Evolutionary conservation across 176 grass and related monocot species (phyloP).

Genomic region (Pharus latifolius): DNA sequence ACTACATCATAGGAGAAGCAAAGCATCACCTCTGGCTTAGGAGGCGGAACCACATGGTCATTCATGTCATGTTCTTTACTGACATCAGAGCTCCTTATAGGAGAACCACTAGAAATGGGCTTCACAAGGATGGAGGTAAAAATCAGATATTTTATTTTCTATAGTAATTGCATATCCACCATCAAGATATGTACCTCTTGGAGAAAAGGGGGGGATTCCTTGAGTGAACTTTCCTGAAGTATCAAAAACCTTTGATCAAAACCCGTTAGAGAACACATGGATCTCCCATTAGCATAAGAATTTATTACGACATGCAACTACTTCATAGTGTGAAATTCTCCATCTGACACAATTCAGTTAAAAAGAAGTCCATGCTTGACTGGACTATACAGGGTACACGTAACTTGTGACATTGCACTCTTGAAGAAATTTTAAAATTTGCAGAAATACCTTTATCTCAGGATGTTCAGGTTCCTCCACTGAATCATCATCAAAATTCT

Average conservation of each 20-base stretch:
- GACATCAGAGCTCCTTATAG: slow-evolving; percentile 16
- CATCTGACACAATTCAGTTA: background rate
- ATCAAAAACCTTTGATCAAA: background rate
- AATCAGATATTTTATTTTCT: background rate
- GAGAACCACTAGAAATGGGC: slow-evolving; percentile 31
- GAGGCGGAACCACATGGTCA: background rate
- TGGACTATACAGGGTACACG: background rate
- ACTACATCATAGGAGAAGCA: background rate
- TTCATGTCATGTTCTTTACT: slow-evolving; percentile 1
- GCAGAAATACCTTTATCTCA: slow-evolving; percentile 11
- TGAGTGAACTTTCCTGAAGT: slow-evolving; percentile 4
- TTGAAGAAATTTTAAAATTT: background rate
- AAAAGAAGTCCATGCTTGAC: background rate
- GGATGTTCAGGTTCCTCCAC: slow-evolving; percentile 30
- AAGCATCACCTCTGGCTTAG: slow-evolving; percentile 29
- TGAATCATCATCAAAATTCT: slow-evolving; percentile 49
- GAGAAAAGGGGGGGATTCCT: slow-evolving; percentile 23
- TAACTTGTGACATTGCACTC: background rate
- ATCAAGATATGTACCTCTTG: slow-evolving; percentile 27
- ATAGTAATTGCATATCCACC: background rate
- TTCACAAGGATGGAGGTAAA: slow-evolving; percentile 29
- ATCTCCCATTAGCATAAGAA: background rate
- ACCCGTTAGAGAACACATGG: background rate
- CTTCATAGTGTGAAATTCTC: background rate
- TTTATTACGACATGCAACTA: background rate